Evolutionary conservation across 2,329 filamentous ascomycete species (phyloP), one percentile per base, ranked within the genome.

Genomic region (Cryphonectria naterciae): DNA sequence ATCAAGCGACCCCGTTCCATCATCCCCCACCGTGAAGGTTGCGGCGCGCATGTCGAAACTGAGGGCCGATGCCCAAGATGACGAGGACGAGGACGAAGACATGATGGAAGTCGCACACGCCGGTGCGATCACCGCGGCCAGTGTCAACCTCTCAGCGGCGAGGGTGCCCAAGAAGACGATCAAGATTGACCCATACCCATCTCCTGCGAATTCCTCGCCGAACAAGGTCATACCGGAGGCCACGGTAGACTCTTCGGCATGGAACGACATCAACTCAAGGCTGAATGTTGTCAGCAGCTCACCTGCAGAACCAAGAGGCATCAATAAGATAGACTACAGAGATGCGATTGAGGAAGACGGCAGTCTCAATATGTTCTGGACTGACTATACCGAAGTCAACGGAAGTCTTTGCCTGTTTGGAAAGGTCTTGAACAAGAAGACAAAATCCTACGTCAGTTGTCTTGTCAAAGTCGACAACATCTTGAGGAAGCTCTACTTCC

Each of bases 381-480:
- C 93, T 10, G 96, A 99, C 81, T 99, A 97, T 78, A 94, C 92
- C 0, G 96, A 99, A 79, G 85, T 97, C 78, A 94, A 95, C 77
- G 95, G 95, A 71, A 96, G 91, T 75, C 84, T 99, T 13, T 98
- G 94, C 79, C 87, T 99, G 15, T 98, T 99, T 78, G 96, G 96
- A 74, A 99, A 99, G 79, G 95, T 98, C 35, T 90, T 94, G 76
- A 94, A 98, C 83, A 97, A 95, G 80, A 92, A 90, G 76, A 93
- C 89, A 1, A 90, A 88, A 67, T 85, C 85, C 60, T 95, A 93
- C 78, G 92, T 94, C 72, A 99, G 96, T 81, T 97, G 94, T 77
- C 98, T 99, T 77, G 88, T 98, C 80, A 98, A 98, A 80, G 85
- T 99, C 28, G 95, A 99, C 84, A 98, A 98, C 75, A 93, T 99